Percentiles rank a stretch among this genome's conserved stretches.
These are phyloP conservation scores for Linnemannia schmuckeri DNA, from an alignment of 192 early-diverging fungal species.

Conservation along the genomic window DNA sequence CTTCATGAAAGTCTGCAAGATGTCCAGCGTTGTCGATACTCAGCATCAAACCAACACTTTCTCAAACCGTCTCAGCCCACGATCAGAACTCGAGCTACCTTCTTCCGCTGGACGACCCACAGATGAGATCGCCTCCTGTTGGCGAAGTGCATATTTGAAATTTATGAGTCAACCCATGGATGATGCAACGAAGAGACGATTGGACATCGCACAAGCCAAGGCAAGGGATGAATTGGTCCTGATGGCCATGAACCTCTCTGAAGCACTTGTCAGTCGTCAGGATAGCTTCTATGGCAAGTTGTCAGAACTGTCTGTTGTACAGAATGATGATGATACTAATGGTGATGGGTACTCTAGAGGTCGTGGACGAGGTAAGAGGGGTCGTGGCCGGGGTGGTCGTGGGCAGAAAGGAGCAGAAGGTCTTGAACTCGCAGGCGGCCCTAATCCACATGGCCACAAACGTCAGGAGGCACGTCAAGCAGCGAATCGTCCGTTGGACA, in stretches of 20 bases:
- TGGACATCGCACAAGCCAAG: conserved; percentile 4
- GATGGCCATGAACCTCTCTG: conserved; percentile 47
- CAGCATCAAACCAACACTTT: neutral
- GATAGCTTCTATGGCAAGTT: conserved; percentile 16
- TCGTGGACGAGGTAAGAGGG: neutral
- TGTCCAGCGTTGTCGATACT: conserved; percentile 13
- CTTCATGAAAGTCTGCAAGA: conserved; percentile 25
- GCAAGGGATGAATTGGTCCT: conserved; percentile 41
- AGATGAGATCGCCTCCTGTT: neutral
- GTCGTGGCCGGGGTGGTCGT: neutral
- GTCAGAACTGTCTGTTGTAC: neutral
- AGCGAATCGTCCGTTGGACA: neutral
- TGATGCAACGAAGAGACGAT: neutral
- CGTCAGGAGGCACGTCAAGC: neutral
- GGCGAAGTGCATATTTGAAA: neutral
- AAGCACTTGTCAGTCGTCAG: conserved; percentile 25
- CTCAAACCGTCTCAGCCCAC: conserved; percentile 5
- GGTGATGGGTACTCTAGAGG: neutral
- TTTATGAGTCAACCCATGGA: neutral
- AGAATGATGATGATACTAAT: too few species aligned
- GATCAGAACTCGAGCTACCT: neutral
- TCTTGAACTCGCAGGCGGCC: neutral
- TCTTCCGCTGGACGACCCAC: neutral
- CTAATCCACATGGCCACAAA: neutral
- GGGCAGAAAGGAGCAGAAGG: neutral